Conservation (phyloP, 305 asterid genomes). For the Solanum chacoense region DNA sequence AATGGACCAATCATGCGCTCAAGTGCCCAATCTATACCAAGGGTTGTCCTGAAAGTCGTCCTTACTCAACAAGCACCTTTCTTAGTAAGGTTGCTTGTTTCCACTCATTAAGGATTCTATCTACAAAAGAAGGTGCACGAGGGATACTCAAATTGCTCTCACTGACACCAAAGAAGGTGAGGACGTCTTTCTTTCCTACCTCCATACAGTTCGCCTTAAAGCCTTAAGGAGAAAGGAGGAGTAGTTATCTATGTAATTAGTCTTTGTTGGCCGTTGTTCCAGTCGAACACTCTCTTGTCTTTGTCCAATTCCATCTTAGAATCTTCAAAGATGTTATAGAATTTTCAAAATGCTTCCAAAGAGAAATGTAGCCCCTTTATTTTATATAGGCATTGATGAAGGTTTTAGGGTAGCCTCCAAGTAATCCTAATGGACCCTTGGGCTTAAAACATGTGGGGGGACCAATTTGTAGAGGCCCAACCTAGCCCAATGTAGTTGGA, state of each 20-base stretch:
- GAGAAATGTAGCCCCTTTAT: not conserved
- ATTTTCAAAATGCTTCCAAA: not conserved
- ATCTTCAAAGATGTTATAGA: not conserved
- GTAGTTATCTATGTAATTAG: not conserved
- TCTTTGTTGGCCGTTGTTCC: not conserved
- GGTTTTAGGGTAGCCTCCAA: not conserved
- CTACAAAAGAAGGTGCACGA: not conserved
- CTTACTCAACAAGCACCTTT: not conserved
- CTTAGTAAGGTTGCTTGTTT: not conserved
- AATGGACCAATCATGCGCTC: not conserved
- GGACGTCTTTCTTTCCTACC: not conserved
- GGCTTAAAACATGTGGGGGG: not conserved
- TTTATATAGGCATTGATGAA: not conserved
- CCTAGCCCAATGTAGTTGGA: not conserved
- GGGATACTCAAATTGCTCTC: not conserved
- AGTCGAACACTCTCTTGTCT: not conserved
- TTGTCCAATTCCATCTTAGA: not conserved
- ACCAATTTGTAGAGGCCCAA: not conserved
- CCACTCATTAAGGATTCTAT: not conserved
- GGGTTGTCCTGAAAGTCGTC: not conserved
- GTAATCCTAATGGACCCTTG: not conserved
- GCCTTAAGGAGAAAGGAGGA: not conserved
- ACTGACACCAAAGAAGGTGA: not conserved
- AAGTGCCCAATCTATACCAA: not conserved
- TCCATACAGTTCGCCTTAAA: not conserved